Conservation (phyloP, 164 flowering plant genomes). For the Stephania cephalantha region DNA sequence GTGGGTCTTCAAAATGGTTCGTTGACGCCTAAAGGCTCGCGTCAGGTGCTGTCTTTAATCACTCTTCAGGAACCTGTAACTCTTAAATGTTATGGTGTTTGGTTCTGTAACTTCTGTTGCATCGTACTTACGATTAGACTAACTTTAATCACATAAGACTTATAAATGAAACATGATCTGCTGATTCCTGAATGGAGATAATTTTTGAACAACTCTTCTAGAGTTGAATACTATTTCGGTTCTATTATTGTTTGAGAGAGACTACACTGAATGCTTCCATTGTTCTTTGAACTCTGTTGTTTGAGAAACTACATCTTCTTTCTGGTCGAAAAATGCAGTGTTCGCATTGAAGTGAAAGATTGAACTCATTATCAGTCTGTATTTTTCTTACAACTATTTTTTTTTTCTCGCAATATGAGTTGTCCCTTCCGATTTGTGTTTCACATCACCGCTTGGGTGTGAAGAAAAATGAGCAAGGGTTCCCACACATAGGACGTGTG, state of each 20-base stretch:
- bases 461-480: too few species aligned
- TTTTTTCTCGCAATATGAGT: too few species aligned
- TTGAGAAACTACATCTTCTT: neutral
- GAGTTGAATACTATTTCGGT: neutral
- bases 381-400: neutral
- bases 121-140: neutral
- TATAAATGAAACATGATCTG: neutral
- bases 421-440: too few species aligned
- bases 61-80: neutral
- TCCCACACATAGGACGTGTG: too few species aligned
- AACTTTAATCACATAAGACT: neutral
- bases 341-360: neutral
- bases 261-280: neutral
- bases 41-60: conserved; percentile 45
- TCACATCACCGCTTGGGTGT: too few species aligned
- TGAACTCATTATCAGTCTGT: neutral
- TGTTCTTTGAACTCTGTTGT: neutral
- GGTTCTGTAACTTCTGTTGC: neutral
- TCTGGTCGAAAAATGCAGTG: neutral
- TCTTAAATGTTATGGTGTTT: neutral
- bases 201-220: too few species aligned
- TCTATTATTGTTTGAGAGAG: neutral
- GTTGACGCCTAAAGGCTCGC: conserved; percentile 32
- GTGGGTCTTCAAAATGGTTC: conserved; percentile 80
- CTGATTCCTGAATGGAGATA: neutral